A percentile compares a stretch with the other conserved stretches of the same genome.
Evolutionary conservation across 768 basidiomycete species (phyloP).

Genomic region (Fibroporia radiculosa): DNA sequence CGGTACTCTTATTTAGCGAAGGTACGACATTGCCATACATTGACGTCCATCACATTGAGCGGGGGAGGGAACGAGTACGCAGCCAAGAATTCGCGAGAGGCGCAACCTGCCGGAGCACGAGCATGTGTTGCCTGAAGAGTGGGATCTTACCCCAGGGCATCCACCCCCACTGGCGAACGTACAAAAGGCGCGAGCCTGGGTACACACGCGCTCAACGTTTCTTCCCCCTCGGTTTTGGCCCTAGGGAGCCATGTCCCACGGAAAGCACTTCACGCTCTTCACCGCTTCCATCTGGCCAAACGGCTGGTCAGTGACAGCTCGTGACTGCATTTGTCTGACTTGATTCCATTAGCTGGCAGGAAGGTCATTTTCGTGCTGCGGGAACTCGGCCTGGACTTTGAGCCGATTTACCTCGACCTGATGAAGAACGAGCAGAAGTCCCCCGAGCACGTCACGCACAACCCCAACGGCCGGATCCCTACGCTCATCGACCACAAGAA

Average conservation of each 20-base stretch:
- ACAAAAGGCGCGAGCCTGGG: too few species aligned
- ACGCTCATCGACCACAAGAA: conserved; percentile 27
- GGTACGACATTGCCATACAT: too few species aligned
- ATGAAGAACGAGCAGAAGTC: conserved; percentile 19
- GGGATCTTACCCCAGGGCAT: too few species aligned
- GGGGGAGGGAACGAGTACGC: too few species aligned
- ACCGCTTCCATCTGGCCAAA: conserved; percentile 16
- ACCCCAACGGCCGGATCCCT: conserved; percentile 31
- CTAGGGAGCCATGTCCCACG: conserved; percentile 18
- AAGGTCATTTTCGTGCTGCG: conserved; percentile 20
- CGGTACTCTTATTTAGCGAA: too few species aligned
- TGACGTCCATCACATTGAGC: too few species aligned
- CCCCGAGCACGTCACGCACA: conserved; percentile 18
- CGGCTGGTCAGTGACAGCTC: conserved; percentile 14
- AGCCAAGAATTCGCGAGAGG: too few species aligned
- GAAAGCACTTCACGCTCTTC: conserved; percentile 24
- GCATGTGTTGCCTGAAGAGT: too few species aligned
- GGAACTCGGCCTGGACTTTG: conserved; percentile 21
- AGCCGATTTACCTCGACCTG: conserved; percentile 22
- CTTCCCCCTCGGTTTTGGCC: too few species aligned
- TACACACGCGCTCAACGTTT: too few species aligned
- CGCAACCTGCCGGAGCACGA: too few species aligned
- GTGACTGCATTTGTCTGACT: background rate
- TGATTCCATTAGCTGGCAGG: conserved; percentile 8
- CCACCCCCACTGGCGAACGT: too few species aligned